Percentiles rank a stretch among this genome's conserved stretches.
Conservation (phyloP, 2,329 filamentous ascomycete species). For the Chalaropsis ovoidea region DNA sequence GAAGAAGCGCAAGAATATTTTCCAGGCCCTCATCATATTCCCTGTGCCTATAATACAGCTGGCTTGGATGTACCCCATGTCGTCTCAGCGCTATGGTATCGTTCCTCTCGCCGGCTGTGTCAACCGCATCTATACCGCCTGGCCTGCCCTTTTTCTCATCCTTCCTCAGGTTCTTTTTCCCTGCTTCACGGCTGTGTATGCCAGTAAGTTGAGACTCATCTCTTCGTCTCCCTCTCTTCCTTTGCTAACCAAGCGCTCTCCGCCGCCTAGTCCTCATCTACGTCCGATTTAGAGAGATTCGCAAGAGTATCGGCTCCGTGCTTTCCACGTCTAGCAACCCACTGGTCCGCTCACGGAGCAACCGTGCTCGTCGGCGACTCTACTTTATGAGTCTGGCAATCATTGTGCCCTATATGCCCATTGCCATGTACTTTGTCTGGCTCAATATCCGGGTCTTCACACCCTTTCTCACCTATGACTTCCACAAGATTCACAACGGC, state of each 20-base stretch:
- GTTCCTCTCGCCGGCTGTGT: constrained; percentile 43
- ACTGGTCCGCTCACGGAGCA: constrained; percentile 27
- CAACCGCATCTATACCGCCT: constrained; percentile 37
- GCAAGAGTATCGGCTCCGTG: constrained; percentile 35
- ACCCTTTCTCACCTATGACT: constrained; percentile 35
- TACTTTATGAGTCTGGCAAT: constrained; percentile 47
- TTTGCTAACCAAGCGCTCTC: background rate
- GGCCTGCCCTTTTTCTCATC: constrained; percentile 42
- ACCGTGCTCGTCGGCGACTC: constrained; percentile 43
- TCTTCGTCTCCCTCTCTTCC: background rate
- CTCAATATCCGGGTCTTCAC: constrained; percentile 35
- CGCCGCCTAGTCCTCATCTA: constrained; percentile 38
- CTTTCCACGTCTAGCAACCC: constrained; percentile 28
- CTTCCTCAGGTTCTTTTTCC: constrained; percentile 39
- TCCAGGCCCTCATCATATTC: constrained; percentile 47
- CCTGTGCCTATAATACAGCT: constrained; percentile 43
- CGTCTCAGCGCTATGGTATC: constrained; percentile 41
- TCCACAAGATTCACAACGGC: constrained; percentile 35
- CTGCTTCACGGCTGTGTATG: constrained; percentile 38
- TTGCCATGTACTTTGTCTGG: constrained; percentile 36
- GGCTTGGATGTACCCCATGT: constrained; percentile 40
- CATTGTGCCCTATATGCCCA: constrained; percentile 42
- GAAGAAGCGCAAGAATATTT: constrained; percentile 35
- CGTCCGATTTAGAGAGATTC: constrained; percentile 40
- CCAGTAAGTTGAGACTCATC: constrained; percentile 35